Evolutionary conservation across 768 basidiomycete species (phyloP), one percentile per base, ranked within the genome.

Genomic region (Hemileccinum rubropunctum): DNA sequence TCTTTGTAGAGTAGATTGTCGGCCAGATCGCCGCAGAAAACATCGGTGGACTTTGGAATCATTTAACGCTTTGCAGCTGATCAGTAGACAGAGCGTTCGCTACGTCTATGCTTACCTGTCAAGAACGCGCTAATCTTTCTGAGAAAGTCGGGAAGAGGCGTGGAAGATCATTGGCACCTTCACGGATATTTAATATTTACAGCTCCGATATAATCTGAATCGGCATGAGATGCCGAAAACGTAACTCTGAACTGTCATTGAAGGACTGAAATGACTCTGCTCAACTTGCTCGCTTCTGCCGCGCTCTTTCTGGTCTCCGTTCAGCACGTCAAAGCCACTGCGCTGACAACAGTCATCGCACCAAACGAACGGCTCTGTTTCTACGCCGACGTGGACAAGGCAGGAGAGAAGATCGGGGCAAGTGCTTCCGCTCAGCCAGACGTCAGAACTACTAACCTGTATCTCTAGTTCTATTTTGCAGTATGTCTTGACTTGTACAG

Each of bases 321-420:
- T 13, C 73, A 52, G 46, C 67, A 68, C 7, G 68, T 69, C 32
- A 67, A 66, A 21, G 83, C 80, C 12, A 79, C 87, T 1, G 89
- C 92, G 1, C 71, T 95, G 35, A 93, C 92, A 8, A 94, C 91
- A 3, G 69, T 82, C 18, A 83, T 93, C 54, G 70, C 79, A 14
- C 81, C 90, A 1, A 92, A 91, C 58, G 87, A 91, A 61, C 77
- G 88, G 32, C 68, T 88, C 58, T 99, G 97, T 70, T 98, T 97
- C 71, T 98, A 90, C 60, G 91, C 93, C 6, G 91, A 95, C 64
- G 95, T 95, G 18, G 97, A 99, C 76, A 95, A 95, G 76, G 83
- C 81, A 1, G 91, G 91, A 49, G 88, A 93, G 76, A 95, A 93
- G 78, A 83, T 94, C 57, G 86, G 90, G 43, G 89, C 88, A 70